Evolutionary conservation across 441 rosid genomes (phyloP), one percentile per base, ranked within the genome.

Genomic region (Populus tomentosa): DNA sequence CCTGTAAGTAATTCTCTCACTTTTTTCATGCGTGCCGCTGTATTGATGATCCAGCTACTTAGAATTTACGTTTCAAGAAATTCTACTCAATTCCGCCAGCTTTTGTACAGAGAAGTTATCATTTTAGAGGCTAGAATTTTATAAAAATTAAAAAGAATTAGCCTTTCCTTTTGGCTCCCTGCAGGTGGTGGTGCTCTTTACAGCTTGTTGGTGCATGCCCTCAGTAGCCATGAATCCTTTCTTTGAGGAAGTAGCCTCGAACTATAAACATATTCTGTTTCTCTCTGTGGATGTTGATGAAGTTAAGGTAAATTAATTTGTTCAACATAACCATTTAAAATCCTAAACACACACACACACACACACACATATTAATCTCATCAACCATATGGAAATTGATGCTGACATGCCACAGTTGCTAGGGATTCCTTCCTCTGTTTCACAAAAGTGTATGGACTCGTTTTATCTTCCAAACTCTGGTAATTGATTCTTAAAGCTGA

Each of bases 151-250:
- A 36, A 33, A 33, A 33, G 40, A 36, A 36, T 1, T 36, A 8
- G 40, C 20, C 4, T 32, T 5, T 3, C 26, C 1, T 67, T 33
- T 24, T 18, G 20, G 14, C 10, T 23, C 33, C 10, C 69, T 78
- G 83, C 69, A 86, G 90, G 80, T 85, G 75, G 81, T 86, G 70
- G 90, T 86, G 32, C 92, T 87, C 80, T 88, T 87, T 67, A 79
- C 86, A 32, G 92, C 90, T 30, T 72, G 83, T 7, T 90, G 92
- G 92, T 90, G 92, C 83, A 80, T 77, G 73, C 91, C 91, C 13
- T 90, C 91, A 0, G 87, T 87, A 67, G 91, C 84, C 46, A 89
- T 90, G 90, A 85, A 80, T 40, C 76, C 85, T 69, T 76, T 82
- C 66, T 84, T 86, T 74, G 86, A 82, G 79, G 78, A 87, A 77